Conservation (phyloP, 306 rosid species). For the Dryas drummondii region DNA sequence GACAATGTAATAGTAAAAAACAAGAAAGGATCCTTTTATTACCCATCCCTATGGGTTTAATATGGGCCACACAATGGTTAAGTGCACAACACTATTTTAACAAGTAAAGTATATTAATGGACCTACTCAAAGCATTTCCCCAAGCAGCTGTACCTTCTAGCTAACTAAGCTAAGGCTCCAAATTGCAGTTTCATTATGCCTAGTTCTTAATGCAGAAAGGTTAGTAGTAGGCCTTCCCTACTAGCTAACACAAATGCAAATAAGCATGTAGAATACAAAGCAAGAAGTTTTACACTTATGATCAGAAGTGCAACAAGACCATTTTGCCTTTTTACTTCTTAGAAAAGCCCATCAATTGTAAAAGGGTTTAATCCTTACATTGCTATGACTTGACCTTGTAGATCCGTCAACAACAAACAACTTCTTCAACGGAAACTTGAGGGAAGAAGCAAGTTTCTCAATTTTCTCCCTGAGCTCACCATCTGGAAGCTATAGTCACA, state of each 20-base stretch:
- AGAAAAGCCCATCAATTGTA: not conserved
- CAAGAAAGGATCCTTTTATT: not conserved
- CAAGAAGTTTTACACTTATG: not conserved
- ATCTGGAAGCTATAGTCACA: conserved; percentile 71
- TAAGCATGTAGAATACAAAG: not conserved
- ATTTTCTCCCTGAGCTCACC: conserved; percentile 90
- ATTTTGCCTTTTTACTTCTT: not conserved
- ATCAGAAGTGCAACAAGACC: not conserved
- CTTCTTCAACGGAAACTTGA: conserved; percentile 88
- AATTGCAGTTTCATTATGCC: not conserved
- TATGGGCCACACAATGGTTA: not conserved
- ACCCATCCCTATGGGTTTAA: not conserved
- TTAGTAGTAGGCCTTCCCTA: not conserved
- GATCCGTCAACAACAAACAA: conserved; percentile 96
- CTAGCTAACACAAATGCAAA: not conserved
- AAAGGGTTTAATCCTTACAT: conserved; percentile 58
- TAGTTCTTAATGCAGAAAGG: not conserved
- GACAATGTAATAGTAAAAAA: not conserved
- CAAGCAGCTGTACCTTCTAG: not conserved
- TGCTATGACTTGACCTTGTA: conserved; percentile 98
- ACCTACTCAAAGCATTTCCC: not conserved
- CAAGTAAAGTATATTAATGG: not conserved
- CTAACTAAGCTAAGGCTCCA: not conserved
- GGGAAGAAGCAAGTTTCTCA: conserved; percentile 88
- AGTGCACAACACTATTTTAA: not conserved